phyloP scores from a whole-genome alignment of 169 alveolate species.

The Toxoplasma gondii region DNA sequence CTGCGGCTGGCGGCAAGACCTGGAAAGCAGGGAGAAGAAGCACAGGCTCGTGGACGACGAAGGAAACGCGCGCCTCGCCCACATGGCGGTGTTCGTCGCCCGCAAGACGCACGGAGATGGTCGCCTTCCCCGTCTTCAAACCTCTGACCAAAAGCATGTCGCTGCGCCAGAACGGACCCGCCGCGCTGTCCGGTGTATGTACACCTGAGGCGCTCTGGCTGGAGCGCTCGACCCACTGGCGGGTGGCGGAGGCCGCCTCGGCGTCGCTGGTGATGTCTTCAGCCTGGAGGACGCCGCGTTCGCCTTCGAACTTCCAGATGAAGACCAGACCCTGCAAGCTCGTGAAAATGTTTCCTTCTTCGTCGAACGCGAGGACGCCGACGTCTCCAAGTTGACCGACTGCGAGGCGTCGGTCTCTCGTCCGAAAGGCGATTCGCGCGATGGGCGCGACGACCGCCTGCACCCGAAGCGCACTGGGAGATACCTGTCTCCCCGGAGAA shows the following conservation, averaged over 20 bases:
- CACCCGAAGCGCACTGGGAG: slow-evolving; percentile 16
- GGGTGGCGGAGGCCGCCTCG: slow-evolving; percentile 58
- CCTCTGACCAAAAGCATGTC: slow-evolving; percentile 54
- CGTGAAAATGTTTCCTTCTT: slow-evolving; percentile 59
- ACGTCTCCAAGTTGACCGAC: slow-evolving; percentile 63
- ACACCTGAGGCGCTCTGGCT: not conserved
- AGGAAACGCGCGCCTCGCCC: slow-evolving; percentile 38
- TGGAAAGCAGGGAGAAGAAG: slow-evolving; percentile 32
- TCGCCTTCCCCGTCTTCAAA: slow-evolving; percentile 38
- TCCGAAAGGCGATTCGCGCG: slow-evolving; percentile 42
- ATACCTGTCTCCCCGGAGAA: not conserved
- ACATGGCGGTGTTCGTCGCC: slow-evolving; percentile 1
- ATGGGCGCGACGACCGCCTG: slow-evolving; percentile 65
- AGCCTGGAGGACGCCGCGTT: not conserved
- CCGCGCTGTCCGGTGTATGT: not conserved
- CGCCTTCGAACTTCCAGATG: slow-evolving; percentile 49
- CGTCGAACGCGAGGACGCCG: slow-evolving; percentile 55
- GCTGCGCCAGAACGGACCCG: slow-evolving; percentile 10
- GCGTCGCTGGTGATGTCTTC: slow-evolving; percentile 52
- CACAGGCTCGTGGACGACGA: slow-evolving; percentile 45
- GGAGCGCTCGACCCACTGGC: slow-evolving; percentile 38
- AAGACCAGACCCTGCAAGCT: slow-evolving; percentile 52
- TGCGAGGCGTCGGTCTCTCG: slow-evolving; percentile 61
- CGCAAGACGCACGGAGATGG: slow-evolving; percentile 20
- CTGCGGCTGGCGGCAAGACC: slow-evolving; percentile 53